Base-by-base conservation (phyloP, 345 rosid genomes). In the Salix suchowensis region DNA sequence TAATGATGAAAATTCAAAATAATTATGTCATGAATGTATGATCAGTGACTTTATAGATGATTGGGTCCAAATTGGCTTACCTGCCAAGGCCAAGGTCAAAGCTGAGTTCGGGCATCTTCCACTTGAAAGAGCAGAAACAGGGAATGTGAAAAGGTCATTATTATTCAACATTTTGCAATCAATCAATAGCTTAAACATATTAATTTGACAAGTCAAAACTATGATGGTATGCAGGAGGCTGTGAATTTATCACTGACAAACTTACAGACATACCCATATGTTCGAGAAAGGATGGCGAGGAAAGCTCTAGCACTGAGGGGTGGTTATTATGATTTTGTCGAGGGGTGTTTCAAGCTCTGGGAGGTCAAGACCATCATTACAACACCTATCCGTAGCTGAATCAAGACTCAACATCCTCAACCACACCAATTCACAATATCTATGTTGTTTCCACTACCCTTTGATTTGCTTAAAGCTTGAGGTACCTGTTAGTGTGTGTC, bases 1-100 rank as follows among this genome's bases (percentile, higher is more conserved):
- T 18, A 52, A 52, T 52, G 58, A 52, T 52, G 58, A 23, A 52
- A 19, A 52, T 13, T 44, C 16, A 13, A 44, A 44, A 12, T 0
- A 3, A 14, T 13, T 65, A 14, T 44, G 37, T 18, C 18, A 42
- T 67, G 24, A 73, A 68, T 64, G 64, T 15, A 26, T 32, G 19
- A 50, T 69, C 78, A 83, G 83, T 55, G 83, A 83, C 60, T 83
- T 83, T 26, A 23, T 79, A 14, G 82, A 83, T 68, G 80, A 83
- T 0, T 83, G 82, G 85, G 78, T 79, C 13, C 76, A 79, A 50
- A 76, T 83, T 32, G 85, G 65, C 0, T 76, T 76, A 65, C 80
- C 82, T 39, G 85, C 82, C 44, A 82, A 82, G 72, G 44, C 36
- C 65, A 82, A 79, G 70, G 80, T 82, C 28, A 44, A 65, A 71